Percentiles rank a stretch among this genome's conserved stretches.
Conservation (phyloP, 305 asterid genomes). For the Solanum chacoense region DNA sequence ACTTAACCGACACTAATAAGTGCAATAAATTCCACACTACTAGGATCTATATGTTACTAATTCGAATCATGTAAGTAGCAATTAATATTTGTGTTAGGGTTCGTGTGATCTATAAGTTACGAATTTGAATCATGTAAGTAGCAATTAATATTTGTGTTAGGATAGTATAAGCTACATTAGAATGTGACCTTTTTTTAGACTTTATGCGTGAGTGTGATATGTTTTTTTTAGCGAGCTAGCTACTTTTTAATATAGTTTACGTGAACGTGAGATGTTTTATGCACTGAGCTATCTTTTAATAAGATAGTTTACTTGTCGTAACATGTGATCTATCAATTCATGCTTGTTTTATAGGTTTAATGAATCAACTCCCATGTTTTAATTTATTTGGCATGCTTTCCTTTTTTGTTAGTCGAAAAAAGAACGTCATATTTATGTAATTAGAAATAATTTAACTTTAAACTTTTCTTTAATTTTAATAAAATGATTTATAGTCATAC, state of each 20-base stretch:
- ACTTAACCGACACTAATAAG: not conserved
- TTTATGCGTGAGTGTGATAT: not conserved
- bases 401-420: not conserved
- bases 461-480: not conserved
- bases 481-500: not conserved
- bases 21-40: not conserved
- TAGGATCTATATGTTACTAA: not conserved
- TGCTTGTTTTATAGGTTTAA: not conserved
- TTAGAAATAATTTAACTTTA: not conserved
- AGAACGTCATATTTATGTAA: not conserved
- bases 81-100: too few relatives aligned
- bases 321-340: not conserved
- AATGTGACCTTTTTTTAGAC: not conserved
- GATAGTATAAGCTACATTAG: not conserved
- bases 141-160: not conserved
- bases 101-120: not conserved
- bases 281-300: not conserved
- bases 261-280: not conserved
- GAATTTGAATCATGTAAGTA: not conserved
- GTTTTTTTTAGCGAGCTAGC: too few relatives aligned
- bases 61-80: not conserved
- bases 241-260: not conserved
- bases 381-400: not conserved
- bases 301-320: not conserved
- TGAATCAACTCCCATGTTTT: not conserved